Evolutionary conservation across 345 rosid species (phyloP), one percentile per base, ranked within the genome.

Genomic region (Hypericum androsaemum): DNA sequence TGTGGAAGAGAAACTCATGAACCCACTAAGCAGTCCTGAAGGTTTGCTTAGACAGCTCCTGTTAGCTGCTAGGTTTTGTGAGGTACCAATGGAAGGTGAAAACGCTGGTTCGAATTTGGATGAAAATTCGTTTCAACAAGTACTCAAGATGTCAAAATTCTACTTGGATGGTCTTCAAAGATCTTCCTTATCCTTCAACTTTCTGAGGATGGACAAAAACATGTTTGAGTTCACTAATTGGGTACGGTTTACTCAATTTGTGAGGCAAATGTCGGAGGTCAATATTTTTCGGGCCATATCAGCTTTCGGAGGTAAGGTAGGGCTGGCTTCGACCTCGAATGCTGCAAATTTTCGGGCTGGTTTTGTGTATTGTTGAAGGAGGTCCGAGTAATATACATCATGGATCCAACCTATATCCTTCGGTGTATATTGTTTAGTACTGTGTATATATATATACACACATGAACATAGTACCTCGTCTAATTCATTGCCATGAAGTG

Each of bases 21-120:
- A 72, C 47, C 69, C 73, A 14, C 44, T 42, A 7, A 65, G 74
- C 41, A 73, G 76, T 54, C 82, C 82, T 2, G 79, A 74, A 64
- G 75, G 71, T 39, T 63, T 66, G 41, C 68, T 77, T 38, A 68
- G 47, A 48, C 77, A 68, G 66, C 66, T 77, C 39, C 43, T 74
- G 17, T 58, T 53, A 63, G 71, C 79, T 51, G 77, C 75, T 39
- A 66, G 59, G 68, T 38, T 58, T 17, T 71, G 72, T 52, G 59
- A 59, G 17, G 50, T 74, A 16, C 64, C 74, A 12, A 35, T 77
- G 6, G 77, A 69, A 64, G 82, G 77, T 41, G 79, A 77, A 62
- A 77, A 71, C 56, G 55, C 57, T 37, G 61, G 68, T 3, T 35
- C 65, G 10, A 39, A 39, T 51, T 64, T 64, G 46, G 77, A 69